Evolutionary conservation across 331 rosid genomes (phyloP), one percentile per base, ranked within the genome.

Genomic region (Cucumis variabilis): DNA sequence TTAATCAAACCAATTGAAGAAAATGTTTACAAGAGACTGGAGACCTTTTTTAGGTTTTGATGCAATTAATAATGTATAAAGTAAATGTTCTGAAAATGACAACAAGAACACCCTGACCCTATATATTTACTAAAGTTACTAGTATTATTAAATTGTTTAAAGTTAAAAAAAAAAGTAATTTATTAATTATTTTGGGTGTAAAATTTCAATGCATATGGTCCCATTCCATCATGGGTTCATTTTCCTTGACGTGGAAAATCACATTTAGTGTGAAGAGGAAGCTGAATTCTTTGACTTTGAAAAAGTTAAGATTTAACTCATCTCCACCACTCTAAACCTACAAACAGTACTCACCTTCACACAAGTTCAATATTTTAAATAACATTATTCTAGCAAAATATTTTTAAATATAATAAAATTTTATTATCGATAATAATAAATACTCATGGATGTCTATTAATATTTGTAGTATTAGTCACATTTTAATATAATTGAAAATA

Each of bases 221-320:
- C 79, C 80, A 37, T 73, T 12, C 82, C 55, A 73, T 19, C 30
- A n/a, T 1, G 21, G 37, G 10, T 24, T 48, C 63, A 4, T 48
- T n/a, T 76, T 76, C 82, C 21, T 76, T 76, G 82, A 76, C 62
- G 46, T 76, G 33, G 82, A 76, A 76, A 46, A 76, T 76, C 11
- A 44, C 60, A 75, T 21, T n/a, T 24, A 1, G 0, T 76, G 33
- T 46, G 53, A 20, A 19, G 30, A 13, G 30, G 60, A n/a, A 76
- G 82, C 62, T 44, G 30, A 23, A n/a, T 46, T 76, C 13, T 76
- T 76, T 76, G 82, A 76, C 82, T 76, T 76, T 76, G 62, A 76
- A 76, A 76, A 76, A 48, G 62, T 48, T 76, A 12, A 76, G 48
- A 13, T 13, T 76, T 76, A 76, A 41, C 62, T 23, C 30, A 4